Conservation (phyloP, 2,329 filamentous ascomycete species). For the Calonectria montana region DNA sequence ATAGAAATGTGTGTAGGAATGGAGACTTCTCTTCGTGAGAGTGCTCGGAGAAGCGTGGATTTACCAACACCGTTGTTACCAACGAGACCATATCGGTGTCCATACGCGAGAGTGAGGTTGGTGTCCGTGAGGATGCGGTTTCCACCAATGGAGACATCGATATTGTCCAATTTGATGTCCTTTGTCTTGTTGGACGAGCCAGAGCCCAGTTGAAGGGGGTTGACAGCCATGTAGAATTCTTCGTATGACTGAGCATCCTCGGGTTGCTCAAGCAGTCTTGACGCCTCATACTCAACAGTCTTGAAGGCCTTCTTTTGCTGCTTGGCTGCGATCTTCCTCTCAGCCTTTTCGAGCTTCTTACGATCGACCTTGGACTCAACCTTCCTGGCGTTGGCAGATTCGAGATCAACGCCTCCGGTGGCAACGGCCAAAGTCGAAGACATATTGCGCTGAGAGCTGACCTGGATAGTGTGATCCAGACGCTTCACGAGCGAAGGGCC, state of each 20-base stretch:
- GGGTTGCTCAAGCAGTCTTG: constrained; percentile 84
- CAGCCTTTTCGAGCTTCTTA: constrained; percentile 99
- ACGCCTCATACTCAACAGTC: constrained; percentile 97
- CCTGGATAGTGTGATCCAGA: constrained; percentile 94
- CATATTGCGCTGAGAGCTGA: constrained; percentile 93
- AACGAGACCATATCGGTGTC: constrained; percentile 94
- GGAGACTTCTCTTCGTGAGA: constrained; percentile 91
- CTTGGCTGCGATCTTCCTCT: constrained; percentile 96
- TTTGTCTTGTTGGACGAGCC: constrained; percentile 88
- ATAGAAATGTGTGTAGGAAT: constrained; percentile 99
- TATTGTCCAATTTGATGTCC: constrained; percentile 97
- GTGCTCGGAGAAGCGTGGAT: constrained; percentile 90
- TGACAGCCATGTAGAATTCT: constrained; percentile 99
- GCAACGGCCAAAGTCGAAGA: constrained; percentile 93
- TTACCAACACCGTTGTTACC: constrained; percentile 99
- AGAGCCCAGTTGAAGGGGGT: constrained; percentile 88
- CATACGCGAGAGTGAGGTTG: constrained; percentile 88
- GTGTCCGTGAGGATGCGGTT: constrained; percentile 92
- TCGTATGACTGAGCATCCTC: constrained; percentile 93
- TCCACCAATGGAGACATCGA: constrained; percentile 93
- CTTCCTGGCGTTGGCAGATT: constrained; percentile 92
- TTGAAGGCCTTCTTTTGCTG: constrained; percentile 99
- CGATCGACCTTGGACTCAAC: constrained; percentile 97
- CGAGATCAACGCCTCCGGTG: constrained; percentile 86
- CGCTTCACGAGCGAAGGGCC: constrained; percentile 83